Conservation (phyloP, 2,329 filamentous ascomycete genomes). For the Fusarium xylarioides region DNA sequence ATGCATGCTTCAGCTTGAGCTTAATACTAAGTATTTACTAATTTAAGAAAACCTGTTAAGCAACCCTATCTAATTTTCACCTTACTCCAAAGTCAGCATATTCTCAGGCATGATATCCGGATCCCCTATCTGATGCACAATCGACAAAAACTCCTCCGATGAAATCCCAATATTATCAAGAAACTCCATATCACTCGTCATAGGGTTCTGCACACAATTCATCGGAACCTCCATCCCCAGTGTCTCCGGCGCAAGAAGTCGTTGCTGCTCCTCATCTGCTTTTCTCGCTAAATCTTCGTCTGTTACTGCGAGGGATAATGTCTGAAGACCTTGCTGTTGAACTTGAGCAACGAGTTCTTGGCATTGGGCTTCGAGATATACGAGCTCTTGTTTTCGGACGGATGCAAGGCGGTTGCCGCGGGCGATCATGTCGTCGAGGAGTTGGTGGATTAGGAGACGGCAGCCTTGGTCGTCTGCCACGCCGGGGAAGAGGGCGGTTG, state of each 20-base stretch:
- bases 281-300: conserved; percentile 18
- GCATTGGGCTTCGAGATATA: conserved; percentile 43
- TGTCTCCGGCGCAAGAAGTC: background rate
- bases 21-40: background rate
- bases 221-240: background rate
- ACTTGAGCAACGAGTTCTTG: conserved; percentile 39
- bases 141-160: conserved; percentile 50
- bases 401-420: conserved; percentile 47
- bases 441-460: conserved; percentile 36
- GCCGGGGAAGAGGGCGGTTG: conserved; percentile 48
- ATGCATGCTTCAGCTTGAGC: rapidly evolving
- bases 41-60: rapidly evolving
- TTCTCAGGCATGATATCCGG: conserved; percentile 33
- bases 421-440: conserved; percentile 48
- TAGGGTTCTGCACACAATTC: conserved; percentile 7
- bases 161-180: conserved; percentile 51
- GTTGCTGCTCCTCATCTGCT: background rate
- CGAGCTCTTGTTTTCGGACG: conserved; percentile 47
- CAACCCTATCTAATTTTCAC: background rate
- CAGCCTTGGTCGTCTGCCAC: conserved; percentile 40
- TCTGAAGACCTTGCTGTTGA: conserved; percentile 42
- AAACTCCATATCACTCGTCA: conserved; percentile 43
- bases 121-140: conserved; percentile 49
- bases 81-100: conserved; percentile 31
- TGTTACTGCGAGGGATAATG: conserved; percentile 27